These are phyloP conservation scores for Elasticomyces elasticus DNA, from an alignment of 495 filamentous ascomycete species.

Conservation along the genomic window DNA sequence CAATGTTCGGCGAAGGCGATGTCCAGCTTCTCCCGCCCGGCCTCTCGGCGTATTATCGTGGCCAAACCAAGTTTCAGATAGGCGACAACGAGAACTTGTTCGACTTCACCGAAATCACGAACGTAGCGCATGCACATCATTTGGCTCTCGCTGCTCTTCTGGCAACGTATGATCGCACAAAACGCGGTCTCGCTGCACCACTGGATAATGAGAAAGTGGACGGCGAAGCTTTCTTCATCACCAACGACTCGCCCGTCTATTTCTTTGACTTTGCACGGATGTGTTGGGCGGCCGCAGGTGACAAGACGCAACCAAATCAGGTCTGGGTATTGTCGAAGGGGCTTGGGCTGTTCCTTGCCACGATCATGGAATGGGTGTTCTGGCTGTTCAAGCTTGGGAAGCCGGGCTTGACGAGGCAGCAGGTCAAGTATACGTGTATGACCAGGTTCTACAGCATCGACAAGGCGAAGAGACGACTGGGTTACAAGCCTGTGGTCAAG, in stretches of 20 bases:
- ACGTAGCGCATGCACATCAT: conserved; percentile 65
- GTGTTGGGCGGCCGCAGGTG: conserved; percentile 52
- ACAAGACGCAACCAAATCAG: conserved; percentile 31
- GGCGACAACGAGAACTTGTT: conserved; percentile 82
- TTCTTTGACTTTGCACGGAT: conserved; percentile 89
- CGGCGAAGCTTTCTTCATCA: conserved; percentile 91
- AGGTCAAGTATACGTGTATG: conserved; percentile 70
- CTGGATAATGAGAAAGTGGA: conserved; percentile 74
- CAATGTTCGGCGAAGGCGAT: conserved; percentile 35
- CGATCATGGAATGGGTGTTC: conserved; percentile 57
- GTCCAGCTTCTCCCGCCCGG: conserved; percentile 47
- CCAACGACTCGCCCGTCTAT: conserved; percentile 82
- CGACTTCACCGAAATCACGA: conserved; percentile 74
- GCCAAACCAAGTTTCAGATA: conserved; percentile 70
- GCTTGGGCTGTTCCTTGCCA: conserved; percentile 55
- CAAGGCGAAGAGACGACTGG: conserved; percentile 72
- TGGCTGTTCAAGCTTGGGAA: conserved; percentile 48
- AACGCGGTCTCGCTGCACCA: conserved; percentile 37
- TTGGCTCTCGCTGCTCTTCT: conserved; percentile 66
- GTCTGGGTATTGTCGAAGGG: conserved; percentile 60
- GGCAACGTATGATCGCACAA: conserved; percentile 40
- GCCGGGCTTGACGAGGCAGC: conserved; percentile 62
- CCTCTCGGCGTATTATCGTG: conserved; percentile 29
- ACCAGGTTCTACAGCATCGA: conserved; percentile 73
- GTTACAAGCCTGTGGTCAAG: conserved; percentile 63